phyloP scores from a whole-genome alignment of 2,329 filamentous ascomycete genomes.

The Elsinoe ampelina region DNA sequence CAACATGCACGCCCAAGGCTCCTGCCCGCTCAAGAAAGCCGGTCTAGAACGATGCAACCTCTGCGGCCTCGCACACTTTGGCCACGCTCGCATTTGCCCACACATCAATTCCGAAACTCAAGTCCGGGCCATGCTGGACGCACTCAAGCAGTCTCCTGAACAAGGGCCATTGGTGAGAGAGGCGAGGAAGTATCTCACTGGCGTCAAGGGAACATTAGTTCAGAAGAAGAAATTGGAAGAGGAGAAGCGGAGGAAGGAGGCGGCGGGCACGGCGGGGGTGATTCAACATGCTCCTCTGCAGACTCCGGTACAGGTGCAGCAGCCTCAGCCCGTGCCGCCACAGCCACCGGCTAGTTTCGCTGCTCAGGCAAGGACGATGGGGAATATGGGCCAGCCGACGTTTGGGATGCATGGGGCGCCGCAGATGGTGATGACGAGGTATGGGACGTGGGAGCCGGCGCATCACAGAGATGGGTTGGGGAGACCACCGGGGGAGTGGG shows the following conservation, averaged over 20 bases:
- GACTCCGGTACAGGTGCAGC: neutral
- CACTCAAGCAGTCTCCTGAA: conserved; percentile 51
- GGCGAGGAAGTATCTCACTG: conserved; percentile 48
- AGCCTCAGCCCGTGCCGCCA: neutral
- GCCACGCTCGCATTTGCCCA: conserved; percentile 48
- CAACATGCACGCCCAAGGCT: conserved; percentile 45
- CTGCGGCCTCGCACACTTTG: conserved; percentile 55
- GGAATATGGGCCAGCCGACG: neutral
- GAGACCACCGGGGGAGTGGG: neutral
- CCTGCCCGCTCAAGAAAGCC: conserved; percentile 51
- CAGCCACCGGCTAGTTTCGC: neutral
- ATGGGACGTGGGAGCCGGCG: neutral
- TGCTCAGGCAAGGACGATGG: neutral
- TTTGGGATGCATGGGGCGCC: neutral
- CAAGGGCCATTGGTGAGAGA: conserved; percentile 42
- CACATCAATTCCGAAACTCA: conserved; percentile 54
- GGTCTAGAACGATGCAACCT: conserved; percentile 54
- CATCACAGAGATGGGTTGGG: neutral
- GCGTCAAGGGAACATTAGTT: conserved; percentile 47
- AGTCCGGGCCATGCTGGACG: conserved; percentile 54
- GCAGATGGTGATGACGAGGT: neutral
- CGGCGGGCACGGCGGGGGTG: conserved; percentile 13
- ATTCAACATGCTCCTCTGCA: neutral
- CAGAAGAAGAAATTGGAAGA: conserved; percentile 41
- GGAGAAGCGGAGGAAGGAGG: conserved; percentile 19